These are phyloP conservation scores for Irineochytrium annulatum DNA, from an alignment of 192 early-diverging fungal species.

Conservation along the genomic window DNA sequence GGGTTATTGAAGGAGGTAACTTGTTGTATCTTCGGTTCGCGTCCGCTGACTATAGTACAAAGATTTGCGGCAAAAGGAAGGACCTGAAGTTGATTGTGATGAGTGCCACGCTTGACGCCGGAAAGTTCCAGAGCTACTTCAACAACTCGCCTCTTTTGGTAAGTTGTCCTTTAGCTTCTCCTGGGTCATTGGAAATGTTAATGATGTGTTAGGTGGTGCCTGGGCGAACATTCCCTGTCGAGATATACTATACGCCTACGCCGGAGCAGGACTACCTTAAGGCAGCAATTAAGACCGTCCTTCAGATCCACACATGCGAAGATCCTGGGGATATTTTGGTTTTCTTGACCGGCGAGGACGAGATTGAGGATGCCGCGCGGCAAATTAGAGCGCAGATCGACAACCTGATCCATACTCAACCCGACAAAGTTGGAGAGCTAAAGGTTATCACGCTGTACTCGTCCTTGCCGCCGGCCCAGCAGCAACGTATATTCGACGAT, in stretches of 20 bases:
- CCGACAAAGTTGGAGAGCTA: constrained; percentile 74
- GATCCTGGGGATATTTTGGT: constrained; percentile 94
- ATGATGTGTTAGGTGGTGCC: constrained; percentile 58
- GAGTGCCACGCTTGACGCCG: constrained; percentile 97
- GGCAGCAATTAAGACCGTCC: constrained; percentile 88
- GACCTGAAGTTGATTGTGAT: constrained; percentile 95
- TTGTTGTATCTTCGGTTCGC: constrained; percentile 12
- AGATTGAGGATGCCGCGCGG: constrained; percentile 93
- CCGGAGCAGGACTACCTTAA: constrained; percentile 98
- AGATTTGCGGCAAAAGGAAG: constrained; percentile 63
- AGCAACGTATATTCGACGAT: constrained; percentile 89
- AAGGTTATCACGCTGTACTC: constrained; percentile 89
- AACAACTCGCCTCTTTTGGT: constrained; percentile 87
- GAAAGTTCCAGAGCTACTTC: constrained; percentile 99
- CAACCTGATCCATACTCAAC: constrained; percentile 28
- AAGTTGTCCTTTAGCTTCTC: constrained; percentile 20
- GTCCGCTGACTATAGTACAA: background rate
- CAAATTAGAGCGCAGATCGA: constrained; percentile 77
- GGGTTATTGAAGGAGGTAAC: constrained; percentile 86
- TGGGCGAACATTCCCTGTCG: constrained; percentile 97
- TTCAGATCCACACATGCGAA: constrained; percentile 92
- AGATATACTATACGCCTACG: constrained; percentile 95
- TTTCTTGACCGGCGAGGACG: constrained; percentile 98
- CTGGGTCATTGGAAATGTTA: background rate
- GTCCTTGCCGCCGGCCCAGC: constrained; percentile 81